phyloP scores from a whole-genome alignment of 2,329 filamentous ascomycete genomes.

The Ophiocordyceps unilateralis region DNA sequence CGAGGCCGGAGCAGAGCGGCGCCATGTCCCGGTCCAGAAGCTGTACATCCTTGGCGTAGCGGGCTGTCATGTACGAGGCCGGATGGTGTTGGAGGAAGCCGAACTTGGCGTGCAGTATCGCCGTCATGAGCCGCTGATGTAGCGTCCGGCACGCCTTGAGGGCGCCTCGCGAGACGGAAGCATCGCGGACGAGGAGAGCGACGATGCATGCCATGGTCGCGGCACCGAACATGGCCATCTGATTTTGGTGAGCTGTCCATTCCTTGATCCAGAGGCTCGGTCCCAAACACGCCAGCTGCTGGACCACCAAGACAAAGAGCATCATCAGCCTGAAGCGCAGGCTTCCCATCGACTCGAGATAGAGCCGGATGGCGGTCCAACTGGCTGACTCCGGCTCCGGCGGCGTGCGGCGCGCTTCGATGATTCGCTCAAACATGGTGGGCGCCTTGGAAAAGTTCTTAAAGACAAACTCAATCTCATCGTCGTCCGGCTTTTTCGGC shows the following conservation, averaged over 20 bases:
- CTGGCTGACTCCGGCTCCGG: background rate
- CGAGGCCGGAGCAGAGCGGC: background rate
- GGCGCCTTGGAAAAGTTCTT: constrained; percentile 2
- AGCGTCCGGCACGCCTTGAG: background rate
- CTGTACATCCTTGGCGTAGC: constrained; percentile 2
- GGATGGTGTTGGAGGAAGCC: constrained; percentile 2
- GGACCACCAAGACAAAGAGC: background rate
- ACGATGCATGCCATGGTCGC: background rate
- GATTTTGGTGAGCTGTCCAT: background rate
- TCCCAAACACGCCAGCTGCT: background rate
- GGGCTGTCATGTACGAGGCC: background rate
- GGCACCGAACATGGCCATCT: constrained; percentile 1
- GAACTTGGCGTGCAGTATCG: constrained; percentile 3
- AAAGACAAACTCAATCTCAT: background rate
- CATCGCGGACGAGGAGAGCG: background rate
- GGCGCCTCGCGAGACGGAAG: background rate
- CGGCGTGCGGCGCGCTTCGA: too few relatives aligned
- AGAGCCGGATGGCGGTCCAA: background rate
- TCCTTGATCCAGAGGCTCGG: background rate
- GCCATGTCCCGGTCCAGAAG: background rate
- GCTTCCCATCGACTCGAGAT: background rate
- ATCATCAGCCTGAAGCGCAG: background rate
- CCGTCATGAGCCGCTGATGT: constrained; percentile 2
- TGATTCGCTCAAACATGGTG: background rate
- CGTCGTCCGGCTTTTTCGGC: background rate